Evolutionary conservation across 139 green algal species (phyloP).

Genomic region (Yamagishiella unicocca): DNA sequence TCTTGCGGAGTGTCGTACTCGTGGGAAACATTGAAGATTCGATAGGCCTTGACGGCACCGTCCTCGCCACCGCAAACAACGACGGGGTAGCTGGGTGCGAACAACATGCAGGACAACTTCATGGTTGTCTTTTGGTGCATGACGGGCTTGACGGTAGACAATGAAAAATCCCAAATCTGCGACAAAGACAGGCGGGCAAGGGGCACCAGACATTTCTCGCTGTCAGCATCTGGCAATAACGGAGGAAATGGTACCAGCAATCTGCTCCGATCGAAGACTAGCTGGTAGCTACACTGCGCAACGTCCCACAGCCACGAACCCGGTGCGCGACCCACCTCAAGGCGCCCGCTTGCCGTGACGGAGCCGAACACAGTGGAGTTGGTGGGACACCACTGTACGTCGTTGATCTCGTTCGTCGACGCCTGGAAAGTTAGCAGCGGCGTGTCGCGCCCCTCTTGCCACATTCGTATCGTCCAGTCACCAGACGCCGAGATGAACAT

Average conservation of each 20-base stretch:
- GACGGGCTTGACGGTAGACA: conserved; percentile 81
- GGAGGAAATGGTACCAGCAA: too few relatives aligned
- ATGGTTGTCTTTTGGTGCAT: conserved; percentile 65
- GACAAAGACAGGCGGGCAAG: conserved; percentile 33
- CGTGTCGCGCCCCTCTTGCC: conserved; percentile 70
- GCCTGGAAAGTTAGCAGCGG: conserved; percentile 80
- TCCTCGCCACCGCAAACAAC: conserved; percentile 74
- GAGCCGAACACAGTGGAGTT: conserved; percentile 86
- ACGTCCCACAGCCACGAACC: too few relatives aligned
- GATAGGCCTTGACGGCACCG: conserved; percentile 67
- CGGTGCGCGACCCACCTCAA: too few relatives aligned
- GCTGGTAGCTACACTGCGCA: too few relatives aligned
- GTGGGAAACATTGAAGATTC: conserved; percentile 69
- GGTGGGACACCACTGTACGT: conserved; percentile 86
- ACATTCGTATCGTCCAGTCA: conserved; percentile 90
- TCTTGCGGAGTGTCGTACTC: conserved; percentile 63
- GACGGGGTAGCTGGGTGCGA: conserved; percentile 71
- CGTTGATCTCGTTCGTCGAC: conserved; percentile 53
- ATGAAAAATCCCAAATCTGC: conserved; percentile 86
- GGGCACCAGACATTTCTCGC: too few relatives aligned
- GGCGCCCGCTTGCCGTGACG: conserved; percentile 74
- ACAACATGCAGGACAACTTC: conserved; percentile 70
- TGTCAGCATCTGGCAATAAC: too few relatives aligned
- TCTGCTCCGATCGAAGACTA: too few relatives aligned
- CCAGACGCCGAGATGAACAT: conserved; percentile 81